Evolutionary conservation across 1,139 yeast species (phyloP).

Genomic region (Geotrichum fermentans): DNA sequence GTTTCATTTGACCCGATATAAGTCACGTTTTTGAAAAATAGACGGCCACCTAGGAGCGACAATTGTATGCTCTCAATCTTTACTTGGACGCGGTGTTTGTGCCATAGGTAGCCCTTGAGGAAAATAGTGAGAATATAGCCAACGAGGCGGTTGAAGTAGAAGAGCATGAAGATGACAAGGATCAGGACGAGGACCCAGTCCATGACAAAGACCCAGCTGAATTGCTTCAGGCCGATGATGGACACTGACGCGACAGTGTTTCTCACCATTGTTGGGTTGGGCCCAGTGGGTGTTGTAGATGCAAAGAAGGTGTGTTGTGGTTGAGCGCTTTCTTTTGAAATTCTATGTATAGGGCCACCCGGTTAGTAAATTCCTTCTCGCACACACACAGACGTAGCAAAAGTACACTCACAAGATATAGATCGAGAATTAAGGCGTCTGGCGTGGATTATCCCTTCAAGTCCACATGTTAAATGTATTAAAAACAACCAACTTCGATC

Average conservation of each 20-base stretch:
- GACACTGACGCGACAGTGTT: slow-evolving; percentile 1
- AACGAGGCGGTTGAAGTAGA: slow-evolving; percentile 68
- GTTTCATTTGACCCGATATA: slow-evolving; percentile 68
- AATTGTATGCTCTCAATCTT: slow-evolving; percentile 68
- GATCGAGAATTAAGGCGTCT: no score
- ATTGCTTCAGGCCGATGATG: slow-evolving; percentile 36
- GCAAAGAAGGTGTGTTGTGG: no score
- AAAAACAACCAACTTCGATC: no score
- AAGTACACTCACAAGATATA: no score
- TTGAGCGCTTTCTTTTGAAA: background rate
- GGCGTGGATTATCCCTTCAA: no score
- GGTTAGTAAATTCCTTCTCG: no score
- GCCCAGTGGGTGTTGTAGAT: background rate
- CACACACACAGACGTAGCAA: no score
- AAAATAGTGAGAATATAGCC: slow-evolving; percentile 57
- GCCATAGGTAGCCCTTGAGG: slow-evolving; percentile 61
- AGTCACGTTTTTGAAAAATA: slow-evolving; percentile 70
- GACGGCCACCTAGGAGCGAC: slow-evolving; percentile 75
- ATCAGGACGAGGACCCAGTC: slow-evolving; percentile 74
- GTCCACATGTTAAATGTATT: no score
- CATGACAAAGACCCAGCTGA: slow-evolving; percentile 77
- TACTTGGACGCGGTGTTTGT: slow-evolving; percentile 49
- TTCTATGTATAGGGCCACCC: no score
- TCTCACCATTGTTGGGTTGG: background rate
- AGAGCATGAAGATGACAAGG: slow-evolving; percentile 59